These are phyloP conservation scores for Zymoseptoria crescenta DNA, from an alignment of 2,329 filamentous ascomycete genomes.

Conservation along the genomic window DNA sequence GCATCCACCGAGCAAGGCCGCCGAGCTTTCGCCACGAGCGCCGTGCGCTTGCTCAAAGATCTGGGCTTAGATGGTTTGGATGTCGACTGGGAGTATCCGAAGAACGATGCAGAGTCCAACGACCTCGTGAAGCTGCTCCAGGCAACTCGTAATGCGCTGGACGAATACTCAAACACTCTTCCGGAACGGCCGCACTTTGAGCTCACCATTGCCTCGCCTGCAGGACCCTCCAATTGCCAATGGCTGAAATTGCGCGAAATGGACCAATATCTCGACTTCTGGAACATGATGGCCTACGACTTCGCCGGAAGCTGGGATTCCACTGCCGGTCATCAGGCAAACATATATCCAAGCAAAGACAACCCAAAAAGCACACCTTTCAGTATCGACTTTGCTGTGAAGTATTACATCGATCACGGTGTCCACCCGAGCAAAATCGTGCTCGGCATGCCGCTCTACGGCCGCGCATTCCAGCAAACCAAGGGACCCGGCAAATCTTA, in stretches of 20 bases:
- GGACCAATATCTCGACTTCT: conserved; percentile 39
- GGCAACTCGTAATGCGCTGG: conserved; percentile 32
- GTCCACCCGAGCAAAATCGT: conserved; percentile 68
- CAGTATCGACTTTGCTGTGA: conserved; percentile 62
- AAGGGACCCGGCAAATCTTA: conserved; percentile 63
- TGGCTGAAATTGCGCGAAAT: conserved; percentile 36
- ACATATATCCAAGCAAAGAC: conserved; percentile 54
- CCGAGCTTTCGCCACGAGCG: conserved; percentile 58
- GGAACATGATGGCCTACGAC: conserved; percentile 47
- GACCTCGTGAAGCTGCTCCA: conserved; percentile 36
- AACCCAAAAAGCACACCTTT: conserved; percentile 67
- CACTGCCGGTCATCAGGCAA: conserved; percentile 68
- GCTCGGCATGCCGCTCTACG: conserved; percentile 86
- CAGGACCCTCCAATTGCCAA: conserved; percentile 36
- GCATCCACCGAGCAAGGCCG: conserved; percentile 56
- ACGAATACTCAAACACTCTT: conserved; percentile 34
- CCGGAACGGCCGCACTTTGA: conserved; percentile 33
- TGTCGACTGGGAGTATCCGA: conserved; percentile 45
- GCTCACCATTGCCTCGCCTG: conserved; percentile 39
- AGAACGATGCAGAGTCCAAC: conserved; percentile 32
- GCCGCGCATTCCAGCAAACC: conserved; percentile 73
- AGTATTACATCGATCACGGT: conserved; percentile 56
- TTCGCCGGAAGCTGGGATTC: conserved; percentile 71
- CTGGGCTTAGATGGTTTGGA: conserved; percentile 58
- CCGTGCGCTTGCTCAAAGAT: conserved; percentile 69